Evolutionary conservation across 73 alveolate species (phyloP).

Genomic region (Tetrahymena thermophila): DNA sequence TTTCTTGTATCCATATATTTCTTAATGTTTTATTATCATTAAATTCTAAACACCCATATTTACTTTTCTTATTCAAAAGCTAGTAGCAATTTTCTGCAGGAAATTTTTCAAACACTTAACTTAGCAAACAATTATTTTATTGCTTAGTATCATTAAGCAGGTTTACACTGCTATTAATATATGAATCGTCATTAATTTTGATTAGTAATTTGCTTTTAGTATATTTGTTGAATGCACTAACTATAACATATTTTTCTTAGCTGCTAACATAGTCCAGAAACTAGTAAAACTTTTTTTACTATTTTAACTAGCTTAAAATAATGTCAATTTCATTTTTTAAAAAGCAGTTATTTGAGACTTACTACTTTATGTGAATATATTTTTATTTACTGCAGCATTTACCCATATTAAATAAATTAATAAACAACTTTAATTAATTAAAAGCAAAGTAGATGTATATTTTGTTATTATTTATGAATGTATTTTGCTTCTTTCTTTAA

Average conservation of each 20-base stretch:
- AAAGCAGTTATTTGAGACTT: background rate
- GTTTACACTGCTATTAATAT: background rate
- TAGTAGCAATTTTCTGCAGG: background rate
- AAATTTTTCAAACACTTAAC: background rate
- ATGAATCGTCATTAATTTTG: background rate
- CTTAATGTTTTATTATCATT: too few relatives aligned
- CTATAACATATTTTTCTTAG: background rate
- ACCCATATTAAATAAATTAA: background rate
- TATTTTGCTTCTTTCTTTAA: background rate
- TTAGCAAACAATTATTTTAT: background rate
- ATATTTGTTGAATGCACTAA: background rate
- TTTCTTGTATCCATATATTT: background rate
- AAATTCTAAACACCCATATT: background rate
- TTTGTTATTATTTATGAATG: background rate
- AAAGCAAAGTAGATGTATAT: background rate
- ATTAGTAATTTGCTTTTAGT: background rate
- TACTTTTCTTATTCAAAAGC: background rate
- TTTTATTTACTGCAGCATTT: background rate
- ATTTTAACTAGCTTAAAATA: background rate
- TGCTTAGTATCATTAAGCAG: background rate
- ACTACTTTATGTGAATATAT: background rate
- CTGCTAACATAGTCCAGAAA: background rate
- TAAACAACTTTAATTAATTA: too few relatives aligned
- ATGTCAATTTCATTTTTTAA: background rate
- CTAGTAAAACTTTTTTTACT: background rate